These are phyloP conservation scores for Dactylellina parvicollis DNA, from an alignment of 2,329 filamentous ascomycete species.

Conservation along the genomic window DNA sequence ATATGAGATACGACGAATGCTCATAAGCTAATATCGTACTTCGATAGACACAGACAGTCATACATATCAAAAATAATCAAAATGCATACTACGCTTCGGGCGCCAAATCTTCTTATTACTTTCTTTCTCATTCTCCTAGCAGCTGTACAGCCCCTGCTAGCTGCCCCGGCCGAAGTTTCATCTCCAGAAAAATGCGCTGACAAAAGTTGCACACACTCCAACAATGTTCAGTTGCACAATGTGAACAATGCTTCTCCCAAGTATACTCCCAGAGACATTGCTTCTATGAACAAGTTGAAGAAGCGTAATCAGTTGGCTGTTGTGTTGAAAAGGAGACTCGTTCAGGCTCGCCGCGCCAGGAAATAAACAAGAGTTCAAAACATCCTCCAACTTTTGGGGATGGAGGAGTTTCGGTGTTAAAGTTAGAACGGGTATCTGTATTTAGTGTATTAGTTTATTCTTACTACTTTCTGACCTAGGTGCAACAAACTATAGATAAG, in stretches of 20 bases:
- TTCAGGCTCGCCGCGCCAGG: constrained; percentile 15
- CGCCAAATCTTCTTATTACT: constrained; percentile 27
- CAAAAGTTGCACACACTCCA: constrained; percentile 1
- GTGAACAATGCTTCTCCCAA: background rate
- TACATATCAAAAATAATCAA: background rate
- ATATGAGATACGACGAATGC: no score
- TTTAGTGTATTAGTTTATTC: no score
- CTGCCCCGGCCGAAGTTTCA: constrained; percentile 4
- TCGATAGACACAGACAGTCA: no score
- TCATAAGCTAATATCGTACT: no score
- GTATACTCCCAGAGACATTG: background rate
- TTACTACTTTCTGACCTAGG: no score
- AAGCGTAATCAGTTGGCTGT: constrained; percentile 17
- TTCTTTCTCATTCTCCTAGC: constrained; percentile 36
- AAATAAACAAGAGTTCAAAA: constrained; percentile 5
- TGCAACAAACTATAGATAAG: no score
- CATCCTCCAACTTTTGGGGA: no score
- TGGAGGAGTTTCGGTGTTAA: background rate
- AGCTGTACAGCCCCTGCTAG: constrained; percentile 22
- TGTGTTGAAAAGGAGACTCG: constrained; percentile 20
- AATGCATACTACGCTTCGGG: constrained; percentile 24
- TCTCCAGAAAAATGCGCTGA: background rate
- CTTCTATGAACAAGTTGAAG: constrained; percentile 16
- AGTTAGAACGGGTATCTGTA: no score
- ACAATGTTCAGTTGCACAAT: background rate